phyloP scores from a whole-genome alignment of 345 rosid genomes.

The Alliaria petiolata region DNA sequence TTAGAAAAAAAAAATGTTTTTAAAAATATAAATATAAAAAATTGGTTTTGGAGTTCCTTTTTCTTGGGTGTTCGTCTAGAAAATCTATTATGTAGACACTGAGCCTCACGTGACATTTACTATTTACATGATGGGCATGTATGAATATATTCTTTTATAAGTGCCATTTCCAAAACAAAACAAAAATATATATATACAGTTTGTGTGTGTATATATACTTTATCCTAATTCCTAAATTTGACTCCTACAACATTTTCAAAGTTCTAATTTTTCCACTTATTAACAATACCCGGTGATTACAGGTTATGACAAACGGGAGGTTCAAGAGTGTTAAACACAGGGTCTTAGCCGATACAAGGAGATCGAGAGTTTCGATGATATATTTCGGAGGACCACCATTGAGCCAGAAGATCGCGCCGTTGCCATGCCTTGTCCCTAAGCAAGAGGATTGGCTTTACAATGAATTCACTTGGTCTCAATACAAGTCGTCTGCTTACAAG shows the following conservation, averaged over 20 bases:
- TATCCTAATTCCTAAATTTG: not conserved
- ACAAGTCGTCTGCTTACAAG: constrained; percentile 69
- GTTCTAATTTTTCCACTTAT: too few relatives aligned
- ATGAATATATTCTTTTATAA: not conserved
- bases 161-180: not conserved
- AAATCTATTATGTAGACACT: constrained; percentile 9
- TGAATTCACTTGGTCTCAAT: constrained; percentile 86
- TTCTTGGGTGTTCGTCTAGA: constrained; percentile 15
- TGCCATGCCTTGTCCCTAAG: constrained; percentile 43
- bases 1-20: not conserved
- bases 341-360: constrained; percentile 55
- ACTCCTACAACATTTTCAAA: not conserved
- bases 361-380: constrained; percentile 81
- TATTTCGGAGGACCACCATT: constrained; percentile 82
- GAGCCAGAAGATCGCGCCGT: constrained; percentile 54
- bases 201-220: not conserved
- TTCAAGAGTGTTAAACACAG: constrained; percentile 87
- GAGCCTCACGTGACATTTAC: constrained; percentile 21
- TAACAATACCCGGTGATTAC: constrained; percentile 12
- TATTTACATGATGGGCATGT: constrained; percentile 10
- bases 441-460: constrained; percentile 67
- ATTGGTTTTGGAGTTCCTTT: not conserved
- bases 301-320: constrained; percentile 94
- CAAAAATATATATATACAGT: not conserved
- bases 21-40: not conserved